Percentiles rank a stretch among this genome's conserved stretches.
Evolutionary conservation across 2,329 filamentous ascomycete species (phyloP).

Genomic region (Xylaria sp.): DNA sequence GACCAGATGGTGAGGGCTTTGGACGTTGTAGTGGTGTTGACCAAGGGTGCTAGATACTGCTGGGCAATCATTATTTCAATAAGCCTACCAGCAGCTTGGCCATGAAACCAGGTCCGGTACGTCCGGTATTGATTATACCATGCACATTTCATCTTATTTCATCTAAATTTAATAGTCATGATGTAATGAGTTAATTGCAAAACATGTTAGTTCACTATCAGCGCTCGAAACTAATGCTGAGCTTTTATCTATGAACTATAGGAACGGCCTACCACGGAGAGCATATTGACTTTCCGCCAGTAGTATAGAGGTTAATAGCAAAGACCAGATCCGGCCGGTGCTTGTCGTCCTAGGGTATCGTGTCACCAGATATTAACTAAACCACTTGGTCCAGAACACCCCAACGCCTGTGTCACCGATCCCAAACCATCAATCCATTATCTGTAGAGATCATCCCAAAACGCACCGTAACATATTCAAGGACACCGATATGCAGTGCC

Average conservation of each 20-base stretch:
- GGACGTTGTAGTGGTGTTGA: no score
- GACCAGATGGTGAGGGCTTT: no score
- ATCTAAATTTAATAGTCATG: not conserved
- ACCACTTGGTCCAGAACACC: conserved; percentile 46
- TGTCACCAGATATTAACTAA: conserved; percentile 33
- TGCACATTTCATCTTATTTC: no score
- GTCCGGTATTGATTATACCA: not conserved
- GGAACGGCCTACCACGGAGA: conserved; percentile 12
- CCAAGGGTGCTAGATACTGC: no score
- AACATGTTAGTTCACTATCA: conserved; percentile 16
- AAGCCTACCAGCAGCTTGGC: not conserved
- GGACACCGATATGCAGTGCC: conserved; percentile 19
- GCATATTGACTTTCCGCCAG: not conserved
- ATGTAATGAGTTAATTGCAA: conserved; percentile 7
- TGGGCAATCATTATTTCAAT: not conserved
- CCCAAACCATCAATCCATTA: conserved; percentile 26
- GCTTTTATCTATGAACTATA: conserved; percentile 28
- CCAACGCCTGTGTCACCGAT: conserved; percentile 36
- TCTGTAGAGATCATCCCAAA: conserved; percentile 24
- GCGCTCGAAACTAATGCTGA: not conserved
- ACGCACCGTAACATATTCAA: conserved; percentile 19
- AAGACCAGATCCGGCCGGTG: conserved; percentile 1
- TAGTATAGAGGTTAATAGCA: conserved; percentile 5
- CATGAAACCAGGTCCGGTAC: not conserved
- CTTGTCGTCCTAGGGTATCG: conserved; percentile 42